These are phyloP conservation scores for Cytospora piceicola DNA, from an alignment of 2,329 filamentous ascomycete genomes.

Conservation along the genomic window DNA sequence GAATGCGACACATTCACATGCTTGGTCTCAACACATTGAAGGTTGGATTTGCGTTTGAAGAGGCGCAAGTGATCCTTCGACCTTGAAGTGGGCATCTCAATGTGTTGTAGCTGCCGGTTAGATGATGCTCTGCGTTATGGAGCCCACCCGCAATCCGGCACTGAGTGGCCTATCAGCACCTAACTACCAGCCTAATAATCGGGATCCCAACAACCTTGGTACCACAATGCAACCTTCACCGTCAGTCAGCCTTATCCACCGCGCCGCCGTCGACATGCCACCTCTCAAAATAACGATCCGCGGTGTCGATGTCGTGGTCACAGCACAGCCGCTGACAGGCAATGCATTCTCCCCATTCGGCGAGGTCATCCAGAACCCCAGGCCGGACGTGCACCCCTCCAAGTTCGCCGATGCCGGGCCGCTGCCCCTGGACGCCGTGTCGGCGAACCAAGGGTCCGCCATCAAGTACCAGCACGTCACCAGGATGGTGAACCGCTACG, in stretches of 20 bases:
- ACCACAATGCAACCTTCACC: slow-evolving; percentile 2
- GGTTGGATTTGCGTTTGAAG: background rate
- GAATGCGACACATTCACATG: too few relatives aligned
- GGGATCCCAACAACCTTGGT: background rate
- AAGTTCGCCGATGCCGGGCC: slow-evolving; percentile 36
- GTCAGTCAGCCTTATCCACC: slow-evolving; percentile 12
- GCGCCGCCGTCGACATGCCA: slow-evolving; percentile 16
- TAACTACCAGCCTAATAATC: too few relatives aligned
- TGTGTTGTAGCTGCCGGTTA: background rate
- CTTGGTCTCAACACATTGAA: too few relatives aligned
- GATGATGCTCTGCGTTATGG: background rate
- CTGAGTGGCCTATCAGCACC: background rate
- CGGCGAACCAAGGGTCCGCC: slow-evolving; percentile 84
- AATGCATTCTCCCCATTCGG: slow-evolving; percentile 78
- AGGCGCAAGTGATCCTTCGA: background rate
- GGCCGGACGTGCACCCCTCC: slow-evolving; percentile 57
- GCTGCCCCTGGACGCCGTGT: slow-evolving; percentile 55
- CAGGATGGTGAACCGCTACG: slow-evolving; percentile 72
- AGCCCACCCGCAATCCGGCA: background rate
- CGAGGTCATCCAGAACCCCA: slow-evolving; percentile 77
- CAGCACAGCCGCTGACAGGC: slow-evolving; percentile 68
- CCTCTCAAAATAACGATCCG: slow-evolving; percentile 48
- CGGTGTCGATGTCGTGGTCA: slow-evolving; percentile 52
- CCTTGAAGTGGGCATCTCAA: background rate
- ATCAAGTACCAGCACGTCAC: slow-evolving; percentile 85